These are phyloP conservation scores for Trametes sp. DNA, from an alignment of 1,284 basidiomycete genomes.

Conservation along the genomic window DNA sequence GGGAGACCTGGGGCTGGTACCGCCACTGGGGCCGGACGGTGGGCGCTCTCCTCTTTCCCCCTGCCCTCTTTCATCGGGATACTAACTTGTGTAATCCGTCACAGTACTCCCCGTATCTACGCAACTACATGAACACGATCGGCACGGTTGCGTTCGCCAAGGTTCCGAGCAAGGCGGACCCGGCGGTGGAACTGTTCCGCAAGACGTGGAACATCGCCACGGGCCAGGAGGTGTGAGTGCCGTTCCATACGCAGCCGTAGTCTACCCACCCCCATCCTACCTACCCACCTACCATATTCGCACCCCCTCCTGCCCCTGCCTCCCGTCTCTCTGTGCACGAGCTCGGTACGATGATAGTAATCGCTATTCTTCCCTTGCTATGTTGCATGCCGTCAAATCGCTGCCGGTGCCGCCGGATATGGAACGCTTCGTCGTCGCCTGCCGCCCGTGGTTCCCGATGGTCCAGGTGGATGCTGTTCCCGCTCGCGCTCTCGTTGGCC, in stretches of 20 bases:
- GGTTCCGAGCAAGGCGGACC: constrained; percentile 61
- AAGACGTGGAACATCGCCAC: constrained; percentile 75
- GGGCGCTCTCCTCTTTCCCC: constrained; percentile 36
- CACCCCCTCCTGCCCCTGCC: background rate
- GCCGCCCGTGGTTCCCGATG: background rate
- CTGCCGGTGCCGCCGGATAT: constrained; percentile 3
- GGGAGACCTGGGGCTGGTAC: constrained; percentile 90
- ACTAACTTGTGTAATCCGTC: constrained; percentile 10
- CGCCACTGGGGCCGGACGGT: constrained; percentile 84
- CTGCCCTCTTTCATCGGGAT: background rate
- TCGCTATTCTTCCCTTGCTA: constrained; percentile 13
- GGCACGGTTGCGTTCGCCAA: constrained; percentile 69
- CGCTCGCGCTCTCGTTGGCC: constrained; percentile 12
- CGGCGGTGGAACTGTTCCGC: constrained; percentile 64
- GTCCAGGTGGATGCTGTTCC: constrained; percentile 24
- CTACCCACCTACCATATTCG: background rate
- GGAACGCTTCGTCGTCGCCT: too few species aligned
- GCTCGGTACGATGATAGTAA: constrained; percentile 24
- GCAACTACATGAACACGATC: constrained; percentile 72
- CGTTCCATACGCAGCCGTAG: constrained; percentile 18
- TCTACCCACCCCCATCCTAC: constrained; percentile 11
- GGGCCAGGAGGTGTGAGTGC: constrained; percentile 54
- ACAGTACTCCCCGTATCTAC: constrained; percentile 80
- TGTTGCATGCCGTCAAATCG: constrained; percentile 1
- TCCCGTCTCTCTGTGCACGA: constrained; percentile 17